A percentile compares a stretch with the other conserved stretches of the same genome.
Conservation (phyloP, 176 grass and related monocot species). For the Hsuehochloa calcarea region DNA sequence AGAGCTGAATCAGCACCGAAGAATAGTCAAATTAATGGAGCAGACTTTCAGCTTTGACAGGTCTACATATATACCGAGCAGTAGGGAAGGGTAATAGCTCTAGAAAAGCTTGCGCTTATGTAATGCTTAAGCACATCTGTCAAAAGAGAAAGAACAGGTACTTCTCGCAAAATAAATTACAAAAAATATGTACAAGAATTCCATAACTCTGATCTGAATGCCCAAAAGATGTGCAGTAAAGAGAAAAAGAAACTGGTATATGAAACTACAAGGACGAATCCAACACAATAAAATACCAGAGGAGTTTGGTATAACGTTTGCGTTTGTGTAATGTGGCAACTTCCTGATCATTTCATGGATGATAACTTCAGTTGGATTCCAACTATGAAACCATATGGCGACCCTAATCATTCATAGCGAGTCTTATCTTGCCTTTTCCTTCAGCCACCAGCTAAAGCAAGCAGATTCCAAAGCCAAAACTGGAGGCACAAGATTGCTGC, state of each 20-base stretch:
- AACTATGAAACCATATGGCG: conserved; percentile 27
- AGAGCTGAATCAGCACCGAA: neutral
- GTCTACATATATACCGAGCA: neutral
- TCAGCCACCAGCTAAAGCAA: conserved; percentile 27
- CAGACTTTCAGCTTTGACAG: neutral
- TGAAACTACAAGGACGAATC: neutral
- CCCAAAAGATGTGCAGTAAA: neutral
- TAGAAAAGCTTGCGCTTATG: neutral
- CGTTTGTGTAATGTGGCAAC: neutral
- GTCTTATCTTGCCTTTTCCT: conserved; percentile 19
- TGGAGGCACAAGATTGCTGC: neutral
- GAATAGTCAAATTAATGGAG: neutral
- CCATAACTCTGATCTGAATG: neutral
- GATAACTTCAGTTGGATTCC: conserved; percentile 34
- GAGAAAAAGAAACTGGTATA: neutral
- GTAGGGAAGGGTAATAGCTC: neutral
- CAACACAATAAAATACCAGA: neutral
- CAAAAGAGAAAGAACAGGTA: neutral
- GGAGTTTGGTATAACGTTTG: conserved; percentile 13
- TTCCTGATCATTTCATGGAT: neutral
- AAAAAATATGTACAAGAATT: neutral
- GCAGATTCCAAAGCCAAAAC: conserved; percentile 9
- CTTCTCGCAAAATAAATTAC: neutral
- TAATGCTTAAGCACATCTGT: neutral
- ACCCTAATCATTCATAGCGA: conserved; percentile 28